Percentiles rank a stretch among this genome's conserved stretches.
These are phyloP conservation scores for Dipodascopsis tothii DNA, from an alignment of 805 yeast species.

Conservation along the genomic window DNA sequence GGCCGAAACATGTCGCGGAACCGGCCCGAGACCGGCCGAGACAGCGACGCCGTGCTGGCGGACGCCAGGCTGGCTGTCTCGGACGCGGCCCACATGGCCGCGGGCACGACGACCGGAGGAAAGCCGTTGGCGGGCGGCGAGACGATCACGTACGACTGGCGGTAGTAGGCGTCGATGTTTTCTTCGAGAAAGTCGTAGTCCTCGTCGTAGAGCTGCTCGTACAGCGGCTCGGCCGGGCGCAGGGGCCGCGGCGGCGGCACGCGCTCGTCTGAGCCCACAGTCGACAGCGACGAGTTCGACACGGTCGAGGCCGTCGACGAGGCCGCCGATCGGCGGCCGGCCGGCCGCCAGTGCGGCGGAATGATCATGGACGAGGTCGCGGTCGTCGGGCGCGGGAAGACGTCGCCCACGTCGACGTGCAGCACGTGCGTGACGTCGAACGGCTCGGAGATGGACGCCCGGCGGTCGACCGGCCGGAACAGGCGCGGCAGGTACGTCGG, in stretches of 20 bases:
- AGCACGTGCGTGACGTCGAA: slow-evolving; percentile 20
- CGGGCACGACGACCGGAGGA: slow-evolving; percentile 1
- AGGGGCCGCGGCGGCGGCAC: slow-evolving; percentile 14
- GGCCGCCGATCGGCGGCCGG: not conserved
- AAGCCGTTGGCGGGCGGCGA: slow-evolving; percentile 3
- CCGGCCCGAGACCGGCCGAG: not conserved
- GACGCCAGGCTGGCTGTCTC: not conserved
- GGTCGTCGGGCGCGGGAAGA: not conserved
- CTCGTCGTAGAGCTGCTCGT: slow-evolving; percentile 3
- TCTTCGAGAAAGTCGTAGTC: slow-evolving; percentile 9
- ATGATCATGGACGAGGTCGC: slow-evolving; percentile 4
- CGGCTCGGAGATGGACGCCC: slow-evolving; percentile 12
- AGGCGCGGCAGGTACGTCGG: no score
- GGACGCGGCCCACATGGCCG: no score
- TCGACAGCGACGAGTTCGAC: no score
- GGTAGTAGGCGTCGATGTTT: slow-evolving; percentile 12
- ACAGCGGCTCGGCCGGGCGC: slow-evolving; percentile 11
- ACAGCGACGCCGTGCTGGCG: not conserved
- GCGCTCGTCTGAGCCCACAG: no score
- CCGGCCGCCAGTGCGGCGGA: slow-evolving; percentile 1
- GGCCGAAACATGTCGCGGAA: not conserved
- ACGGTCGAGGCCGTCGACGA: not conserved
- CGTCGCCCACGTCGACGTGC: slow-evolving; percentile 17
- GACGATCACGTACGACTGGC: slow-evolving; percentile 6
- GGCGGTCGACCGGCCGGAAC: no score